Evolutionary conservation across 768 basidiomycete genomes (phyloP).

Genomic region (Russula sp.): DNA sequence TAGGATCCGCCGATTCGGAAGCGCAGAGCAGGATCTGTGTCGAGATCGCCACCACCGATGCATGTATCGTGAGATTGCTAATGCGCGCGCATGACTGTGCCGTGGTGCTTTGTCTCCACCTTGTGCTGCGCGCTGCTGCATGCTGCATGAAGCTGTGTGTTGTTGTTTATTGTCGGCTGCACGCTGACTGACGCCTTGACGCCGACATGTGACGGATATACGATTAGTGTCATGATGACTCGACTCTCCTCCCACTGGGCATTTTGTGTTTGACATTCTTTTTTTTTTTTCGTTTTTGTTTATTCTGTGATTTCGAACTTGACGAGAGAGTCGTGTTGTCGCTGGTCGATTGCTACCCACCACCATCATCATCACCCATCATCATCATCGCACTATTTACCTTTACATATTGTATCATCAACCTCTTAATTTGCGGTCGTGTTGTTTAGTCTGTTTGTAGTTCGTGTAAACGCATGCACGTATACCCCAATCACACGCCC

Average conservation of each 20-base stretch:
- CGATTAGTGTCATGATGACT: slow-evolving; percentile 12
- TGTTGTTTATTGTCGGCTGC: background rate
- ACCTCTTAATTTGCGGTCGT: background rate
- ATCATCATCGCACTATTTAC: slow-evolving; percentile 4
- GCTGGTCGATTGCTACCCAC: slow-evolving; percentile 20
- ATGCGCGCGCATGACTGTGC: background rate
- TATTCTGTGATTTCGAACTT: background rate
- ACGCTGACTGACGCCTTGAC: slow-evolving; percentile 1
- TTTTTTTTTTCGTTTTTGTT: too few species aligned
- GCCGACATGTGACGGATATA: slow-evolving; percentile 13
- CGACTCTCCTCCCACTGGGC: background rate
- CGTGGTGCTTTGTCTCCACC: too few species aligned
- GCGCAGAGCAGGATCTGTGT: slow-evolving; percentile 19
- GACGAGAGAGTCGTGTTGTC: slow-evolving; percentile 2
- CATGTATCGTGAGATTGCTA: slow-evolving; percentile 9
- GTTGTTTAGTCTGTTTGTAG: background rate
- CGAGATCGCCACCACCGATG: slow-evolving; percentile 22
- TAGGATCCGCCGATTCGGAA: slow-evolving; percentile 26
- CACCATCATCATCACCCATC: background rate
- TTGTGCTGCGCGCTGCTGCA: too few species aligned
- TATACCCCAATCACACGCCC: background rate
- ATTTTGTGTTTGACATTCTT: background rate
- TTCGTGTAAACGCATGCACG: slow-evolving; percentile 9
- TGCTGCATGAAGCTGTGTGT: background rate
- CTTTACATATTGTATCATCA: slow-evolving; percentile 7